phyloP scores from a whole-genome alignment of 179 eudicot species.

The Vitellaria paradoxa region DNA sequence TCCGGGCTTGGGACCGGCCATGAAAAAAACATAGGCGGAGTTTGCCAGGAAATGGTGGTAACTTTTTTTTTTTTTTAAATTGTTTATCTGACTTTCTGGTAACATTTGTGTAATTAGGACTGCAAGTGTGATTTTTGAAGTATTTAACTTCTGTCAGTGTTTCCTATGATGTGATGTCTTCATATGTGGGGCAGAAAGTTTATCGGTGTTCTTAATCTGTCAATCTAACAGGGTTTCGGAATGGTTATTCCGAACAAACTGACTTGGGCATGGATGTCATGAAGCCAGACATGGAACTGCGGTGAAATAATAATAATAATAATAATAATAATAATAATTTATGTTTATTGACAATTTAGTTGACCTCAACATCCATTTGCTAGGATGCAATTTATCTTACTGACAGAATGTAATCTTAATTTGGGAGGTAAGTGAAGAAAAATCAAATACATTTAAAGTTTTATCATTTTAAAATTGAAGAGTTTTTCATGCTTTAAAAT shows the following conservation, averaged over 20 bases:
- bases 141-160: neutral
- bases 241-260: neutral
- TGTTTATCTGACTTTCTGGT: too few relatives aligned
- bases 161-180: neutral
- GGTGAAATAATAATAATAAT: too few relatives aligned
- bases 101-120: neutral
- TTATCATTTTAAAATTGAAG: constrained; percentile 3
- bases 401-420: neutral
- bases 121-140: neutral
- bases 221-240: neutral
- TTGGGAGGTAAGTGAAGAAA: neutral
- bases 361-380: neutral
- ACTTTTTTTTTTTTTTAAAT: neutral
- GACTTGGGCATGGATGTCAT: neutral
- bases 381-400: neutral
- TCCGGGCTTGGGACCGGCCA: too few relatives aligned
- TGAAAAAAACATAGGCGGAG: too few relatives aligned
- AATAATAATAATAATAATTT: too few relatives aligned
- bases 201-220: neutral
- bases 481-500: constrained; percentile 9
- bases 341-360: neutral
- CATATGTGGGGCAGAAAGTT: neutral
- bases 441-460: neutral
- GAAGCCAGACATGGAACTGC: neutral
- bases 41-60: neutral